Base-by-base conservation (phyloP, 805 yeast genomes). In the Ogataea dorogensis region DNA sequence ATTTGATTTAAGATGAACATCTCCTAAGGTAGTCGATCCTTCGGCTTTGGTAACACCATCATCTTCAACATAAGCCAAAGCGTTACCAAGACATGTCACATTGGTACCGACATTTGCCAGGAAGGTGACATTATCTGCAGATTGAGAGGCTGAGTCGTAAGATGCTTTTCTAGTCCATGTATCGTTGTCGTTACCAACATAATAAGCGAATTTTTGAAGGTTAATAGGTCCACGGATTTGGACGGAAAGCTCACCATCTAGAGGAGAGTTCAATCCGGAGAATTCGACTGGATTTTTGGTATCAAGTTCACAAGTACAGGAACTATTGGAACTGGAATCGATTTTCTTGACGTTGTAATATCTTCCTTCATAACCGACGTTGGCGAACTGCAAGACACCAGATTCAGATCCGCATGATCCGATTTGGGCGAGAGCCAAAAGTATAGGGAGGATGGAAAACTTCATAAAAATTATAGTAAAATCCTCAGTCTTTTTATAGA, bases 221-320 rank as follows among this genome's bases (percentile, higher is more conserved):
- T 70, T 63, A 42, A 83, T 56, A 7, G 93, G 93, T 28, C 93
- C 93, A 63, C 93, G 73, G 58, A 83, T 75, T 56, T 83, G 93
- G 11, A 83, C 86, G 4, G 87, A 78, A 17, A 83, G 65, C 54
- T 78, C 88, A 47, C 73, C 79, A 54, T 81, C 64, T 24, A 82
- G 54, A 5, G 93, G 93, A 17, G 87, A 62, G 51, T 79, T 75
- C 15, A 74, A 39, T 16, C 91, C 91, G 7, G 70, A 61, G 46
- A 78, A 77, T 5, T 51, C 18, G 13, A 30, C 28, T 19, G 63
- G 59, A 15, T 45, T 55, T n/a, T 60, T 56, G 5, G 45, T 40
- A 39, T 68, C 61, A 22, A 65, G 46, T 19, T 58, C 63, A 51
- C 83, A 72, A 7, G 70, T 52, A 59, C 85, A 79, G 4, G 60